Evolutionary conservation across 257 asterid species (phyloP).

Genomic region (Nyctanthes arbortristis): DNA sequence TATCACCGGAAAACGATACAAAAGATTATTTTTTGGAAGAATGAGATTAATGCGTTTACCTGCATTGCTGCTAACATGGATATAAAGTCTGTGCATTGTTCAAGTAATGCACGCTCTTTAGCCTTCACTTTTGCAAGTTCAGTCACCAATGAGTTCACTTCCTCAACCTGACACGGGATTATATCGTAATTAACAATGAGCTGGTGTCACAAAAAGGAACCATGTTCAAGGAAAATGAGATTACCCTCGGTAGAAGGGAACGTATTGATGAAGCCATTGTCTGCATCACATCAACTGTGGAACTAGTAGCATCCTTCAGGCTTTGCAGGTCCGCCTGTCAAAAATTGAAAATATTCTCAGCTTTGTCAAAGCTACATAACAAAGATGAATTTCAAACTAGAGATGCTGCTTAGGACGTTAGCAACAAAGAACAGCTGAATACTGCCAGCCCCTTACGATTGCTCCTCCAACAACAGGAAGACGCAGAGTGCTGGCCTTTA

Average conservation of each 20-base stretch:
- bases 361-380: conserved; percentile 15
- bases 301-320: conserved; percentile 76
- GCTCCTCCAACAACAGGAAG: conserved; percentile 88
- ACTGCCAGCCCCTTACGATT: conserved; percentile 43
- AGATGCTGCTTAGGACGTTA: not conserved
- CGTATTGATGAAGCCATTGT: conserved; percentile 59
- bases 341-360: conserved; percentile 15
- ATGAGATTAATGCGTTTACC: conserved; percentile 39
- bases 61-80: conserved; percentile 66
- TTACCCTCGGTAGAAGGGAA: conserved; percentile 65
- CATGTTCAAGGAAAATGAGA: conserved; percentile 4
- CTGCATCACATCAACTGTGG: conserved; percentile 77
- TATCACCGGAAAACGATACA: not conserved
- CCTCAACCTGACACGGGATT: conserved; percentile 56
- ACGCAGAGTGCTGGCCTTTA: conserved; percentile 90
- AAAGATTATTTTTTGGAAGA: not conserved
- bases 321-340: conserved; percentile 65
- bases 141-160: conserved; percentile 54
- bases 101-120: conserved; percentile 68
- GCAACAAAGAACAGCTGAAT: not conserved
- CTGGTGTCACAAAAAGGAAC: not conserved
- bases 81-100: conserved; percentile 64
- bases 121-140: conserved; percentile 72
- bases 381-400: not conserved
- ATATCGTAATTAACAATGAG: not conserved